Conservation (phyloP, 2,329 filamentous ascomycete species). For the Monosporascus cannonballus region DNA sequence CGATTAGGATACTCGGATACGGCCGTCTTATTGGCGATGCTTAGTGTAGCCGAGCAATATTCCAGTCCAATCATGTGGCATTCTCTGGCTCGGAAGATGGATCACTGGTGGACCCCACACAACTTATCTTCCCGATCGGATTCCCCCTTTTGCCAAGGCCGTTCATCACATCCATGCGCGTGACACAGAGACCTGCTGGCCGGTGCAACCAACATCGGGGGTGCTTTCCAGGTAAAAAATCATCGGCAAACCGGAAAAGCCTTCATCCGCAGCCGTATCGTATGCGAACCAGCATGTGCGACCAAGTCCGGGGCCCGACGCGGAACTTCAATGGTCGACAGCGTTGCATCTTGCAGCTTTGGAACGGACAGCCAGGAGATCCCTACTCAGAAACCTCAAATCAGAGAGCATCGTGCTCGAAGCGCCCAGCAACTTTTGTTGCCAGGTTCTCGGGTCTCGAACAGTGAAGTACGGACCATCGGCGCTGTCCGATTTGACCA, state of each 20-base stretch:
- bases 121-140: not conserved
- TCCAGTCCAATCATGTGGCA: slow-evolving; percentile 1
- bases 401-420: not conserved
- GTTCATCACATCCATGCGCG: not conserved
- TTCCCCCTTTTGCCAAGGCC: not conserved
- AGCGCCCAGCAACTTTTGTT: not conserved
- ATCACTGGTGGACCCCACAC: not conserved
- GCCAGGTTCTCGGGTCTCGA: not conserved
- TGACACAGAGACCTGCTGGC: not conserved
- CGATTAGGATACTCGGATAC: slow-evolving; percentile 7
- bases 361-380: not conserved
- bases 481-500: not conserved
- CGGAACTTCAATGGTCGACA: not conserved
- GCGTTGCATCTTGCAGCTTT: not conserved
- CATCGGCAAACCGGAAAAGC: not conserved
- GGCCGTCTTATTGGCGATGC: slow-evolving; percentile 17
- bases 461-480: not conserved
- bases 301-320: not conserved
- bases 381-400: not conserved
- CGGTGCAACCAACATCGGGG: not conserved
- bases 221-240: too few species aligned
- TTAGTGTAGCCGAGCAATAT: not conserved
- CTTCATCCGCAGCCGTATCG: too few species aligned
- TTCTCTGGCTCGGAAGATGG: too few species aligned
- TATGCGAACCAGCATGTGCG: not conserved